A percentile compares a stretch with the other conserved stretches of the same genome.
Conservation (phyloP, 192 early-diverging fungal genomes). For the Podochytrium sp. region DNA sequence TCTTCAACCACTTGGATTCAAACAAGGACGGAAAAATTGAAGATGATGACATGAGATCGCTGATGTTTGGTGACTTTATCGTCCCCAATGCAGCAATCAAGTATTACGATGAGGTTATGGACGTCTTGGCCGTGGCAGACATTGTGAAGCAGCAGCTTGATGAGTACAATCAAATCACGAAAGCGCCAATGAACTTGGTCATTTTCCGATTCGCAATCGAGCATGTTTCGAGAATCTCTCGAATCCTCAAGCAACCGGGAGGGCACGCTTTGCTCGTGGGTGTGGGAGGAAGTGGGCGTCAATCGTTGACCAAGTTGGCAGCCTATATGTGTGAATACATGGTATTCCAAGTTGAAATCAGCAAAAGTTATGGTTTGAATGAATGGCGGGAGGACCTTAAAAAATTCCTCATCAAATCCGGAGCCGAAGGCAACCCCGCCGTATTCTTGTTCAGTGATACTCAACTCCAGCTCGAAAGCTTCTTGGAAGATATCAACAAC, state of each 20-base stretch:
- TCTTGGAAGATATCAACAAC: conserved; percentile 68
- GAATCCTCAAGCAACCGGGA: conserved; percentile 62
- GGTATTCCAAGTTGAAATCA: conserved; percentile 63
- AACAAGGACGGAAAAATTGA: conserved; percentile 60
- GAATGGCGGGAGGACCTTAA: conserved; percentile 67
- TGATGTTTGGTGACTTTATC: conserved; percentile 67
- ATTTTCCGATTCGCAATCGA: conserved; percentile 65
- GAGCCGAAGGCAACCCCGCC: conserved; percentile 53
- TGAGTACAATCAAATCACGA: conserved; percentile 62
- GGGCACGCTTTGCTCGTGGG: conserved; percentile 63
- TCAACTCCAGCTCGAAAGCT: conserved; percentile 58
- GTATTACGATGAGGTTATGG: conserved; percentile 56
- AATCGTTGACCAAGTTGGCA: conserved; percentile 59
- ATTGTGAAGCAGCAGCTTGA: conserved; percentile 56
- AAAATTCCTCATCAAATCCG: conserved; percentile 56
- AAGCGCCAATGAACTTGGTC: conserved; percentile 64
- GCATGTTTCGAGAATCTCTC: conserved; percentile 62
- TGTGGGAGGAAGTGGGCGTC: conserved; percentile 60
- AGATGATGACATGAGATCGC: conserved; percentile 61
- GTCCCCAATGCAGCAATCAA: conserved; percentile 52
- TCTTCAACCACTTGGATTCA: conserved; percentile 53
- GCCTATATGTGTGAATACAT: conserved; percentile 62
- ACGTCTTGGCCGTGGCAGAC: conserved; percentile 52
- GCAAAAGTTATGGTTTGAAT: conserved; percentile 59
- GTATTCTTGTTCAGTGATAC: conserved; percentile 67